Evolutionary conservation across 768 basidiomycete genomes (phyloP), one percentile per base, ranked within the genome.

Genomic region (Hydnum rufescens): DNA sequence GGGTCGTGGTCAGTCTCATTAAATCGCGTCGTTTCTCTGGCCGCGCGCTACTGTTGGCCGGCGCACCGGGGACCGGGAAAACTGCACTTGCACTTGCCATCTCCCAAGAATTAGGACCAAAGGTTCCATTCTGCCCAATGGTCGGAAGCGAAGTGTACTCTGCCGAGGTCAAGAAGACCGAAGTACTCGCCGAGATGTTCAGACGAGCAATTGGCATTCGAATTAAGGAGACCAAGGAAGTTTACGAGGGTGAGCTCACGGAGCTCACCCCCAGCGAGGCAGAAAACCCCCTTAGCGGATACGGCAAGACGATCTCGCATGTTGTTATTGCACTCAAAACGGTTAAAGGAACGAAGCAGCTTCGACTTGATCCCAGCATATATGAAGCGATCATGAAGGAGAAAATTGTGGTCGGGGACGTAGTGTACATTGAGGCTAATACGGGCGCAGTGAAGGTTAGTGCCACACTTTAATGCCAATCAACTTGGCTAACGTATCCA

Each of bases 191-290:
- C 47, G 93, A 96, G 65, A 77, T 80, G 32, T 97, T 97, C 67
- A 74, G 93, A 54, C 70, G 95, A 59, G 92, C 95, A 8, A 99
- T 99, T 55, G 93, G 92, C 46, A 74, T 97, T 32, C 78, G 93
- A 64, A 95, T 97, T 71, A 97, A 97, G 66, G 95, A 97, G 67
- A 96, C 92, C 4, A 97, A 99, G 64, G 89, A 95, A 62, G 90
- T 97, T 4, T 97, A 92, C 65, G 93, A 97, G 65, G 93, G 95
- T 55, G 93, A 99, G 67, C 85, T 99, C 18, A 97, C 93, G 5
- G 93, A 97, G 62, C 68, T 97, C 55, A 95, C 93, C 3, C 95
- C 95, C 2, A 78, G 87, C 22, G 95, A 97, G 68, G 76, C 93
- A 13, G 93, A 97, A 65, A 97, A 97, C 66, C 95, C 95, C 26